These are phyloP conservation scores for Penicillium vulpinum DNA, from an alignment of 2,329 filamentous ascomycete genomes.

Conservation along the genomic window DNA sequence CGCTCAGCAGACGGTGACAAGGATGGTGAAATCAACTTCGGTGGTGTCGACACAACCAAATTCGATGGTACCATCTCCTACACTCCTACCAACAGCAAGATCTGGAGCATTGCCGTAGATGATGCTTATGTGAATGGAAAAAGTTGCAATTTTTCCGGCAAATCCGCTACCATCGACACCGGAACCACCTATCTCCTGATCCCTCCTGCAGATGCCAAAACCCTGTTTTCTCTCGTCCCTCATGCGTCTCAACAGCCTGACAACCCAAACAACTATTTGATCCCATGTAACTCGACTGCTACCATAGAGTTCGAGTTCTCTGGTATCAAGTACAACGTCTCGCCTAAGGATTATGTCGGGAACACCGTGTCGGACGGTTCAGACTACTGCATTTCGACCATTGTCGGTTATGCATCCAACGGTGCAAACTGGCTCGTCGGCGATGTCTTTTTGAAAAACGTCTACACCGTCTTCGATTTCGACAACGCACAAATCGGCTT, in stretches of 20 bases:
- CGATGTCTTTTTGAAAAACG: conserved; percentile 84
- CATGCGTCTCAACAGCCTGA: conserved; percentile 56
- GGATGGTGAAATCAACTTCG: conserved; percentile 77
- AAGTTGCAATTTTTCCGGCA: conserved; percentile 53
- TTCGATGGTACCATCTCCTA: conserved; percentile 71
- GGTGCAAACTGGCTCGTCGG: conserved; percentile 72
- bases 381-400: conserved; percentile 62
- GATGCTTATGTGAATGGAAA: conserved; percentile 64
- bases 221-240: conserved; percentile 67
- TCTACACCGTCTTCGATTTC: conserved; percentile 81
- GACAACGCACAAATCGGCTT: conserved; percentile 53
- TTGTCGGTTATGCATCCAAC: conserved; percentile 71
- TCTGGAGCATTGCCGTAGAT: conserved; percentile 73
- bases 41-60: conserved; percentile 65
- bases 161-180: conserved; percentile 74
- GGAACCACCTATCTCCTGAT: conserved; percentile 79
- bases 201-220: conserved; percentile 64
- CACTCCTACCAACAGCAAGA: conserved; percentile 56
- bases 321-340: conserved; percentile 65
- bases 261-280: conserved; percentile 58
- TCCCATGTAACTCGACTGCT: conserved; percentile 69
- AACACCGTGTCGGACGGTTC: conserved; percentile 22
- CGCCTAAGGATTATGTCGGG: conserved; percentile 69
- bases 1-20: conserved; percentile 65
- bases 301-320: conserved; percentile 68